A percentile compares a stretch with the other conserved stretches of the same genome.
These are phyloP conservation scores for Talaromyces thailandensis DNA, from an alignment of 495 filamentous ascomycete genomes.

Conservation along the genomic window DNA sequence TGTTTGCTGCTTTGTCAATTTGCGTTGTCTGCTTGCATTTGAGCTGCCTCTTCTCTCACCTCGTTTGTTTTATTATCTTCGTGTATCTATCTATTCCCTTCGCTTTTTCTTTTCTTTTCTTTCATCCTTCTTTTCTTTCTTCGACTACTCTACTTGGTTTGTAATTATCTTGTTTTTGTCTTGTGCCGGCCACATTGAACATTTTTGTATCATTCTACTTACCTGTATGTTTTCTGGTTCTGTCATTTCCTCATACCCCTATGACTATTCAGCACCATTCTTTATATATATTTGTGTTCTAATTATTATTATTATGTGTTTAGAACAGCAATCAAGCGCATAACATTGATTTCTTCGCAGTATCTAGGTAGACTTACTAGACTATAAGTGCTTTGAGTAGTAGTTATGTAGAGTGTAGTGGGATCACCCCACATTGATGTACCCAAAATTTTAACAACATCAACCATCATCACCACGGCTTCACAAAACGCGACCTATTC, in stretches of 20 bases:
- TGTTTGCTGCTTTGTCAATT: neutral
- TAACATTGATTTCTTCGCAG: neutral
- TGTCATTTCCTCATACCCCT: slow-evolving; percentile 20
- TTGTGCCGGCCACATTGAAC: slow-evolving; percentile 28
- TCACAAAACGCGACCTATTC: neutral
- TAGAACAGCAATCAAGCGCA: neutral
- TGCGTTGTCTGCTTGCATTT: slow-evolving; percentile 5
- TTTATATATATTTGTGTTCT: slow-evolving; percentile 18
- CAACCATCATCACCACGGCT: neutral
- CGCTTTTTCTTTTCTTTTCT: slow-evolving; percentile 7
- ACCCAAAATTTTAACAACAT: neutral
- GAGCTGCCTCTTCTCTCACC: slow-evolving; percentile 3
- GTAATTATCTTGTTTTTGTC: slow-evolving; percentile 12
- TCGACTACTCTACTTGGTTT: slow-evolving; percentile 10
- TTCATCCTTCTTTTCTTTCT: slow-evolving; percentile 11
- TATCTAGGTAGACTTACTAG: neutral
- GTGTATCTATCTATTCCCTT: slow-evolving; percentile 13
- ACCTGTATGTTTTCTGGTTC: slow-evolving; percentile 8
- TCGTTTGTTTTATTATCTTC: slow-evolving; percentile 12
- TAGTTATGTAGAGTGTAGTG: too few relatives aligned
- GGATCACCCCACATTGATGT: neutral
- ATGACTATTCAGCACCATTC: slow-evolving; percentile 4
- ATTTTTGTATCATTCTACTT: slow-evolving; percentile 20
- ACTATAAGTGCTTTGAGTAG: too few relatives aligned
- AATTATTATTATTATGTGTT: slow-evolving; percentile 7